Evolutionary conservation across 352 stramenopile genomes (phyloP).

Genomic region (Pythium utonaiense): DNA sequence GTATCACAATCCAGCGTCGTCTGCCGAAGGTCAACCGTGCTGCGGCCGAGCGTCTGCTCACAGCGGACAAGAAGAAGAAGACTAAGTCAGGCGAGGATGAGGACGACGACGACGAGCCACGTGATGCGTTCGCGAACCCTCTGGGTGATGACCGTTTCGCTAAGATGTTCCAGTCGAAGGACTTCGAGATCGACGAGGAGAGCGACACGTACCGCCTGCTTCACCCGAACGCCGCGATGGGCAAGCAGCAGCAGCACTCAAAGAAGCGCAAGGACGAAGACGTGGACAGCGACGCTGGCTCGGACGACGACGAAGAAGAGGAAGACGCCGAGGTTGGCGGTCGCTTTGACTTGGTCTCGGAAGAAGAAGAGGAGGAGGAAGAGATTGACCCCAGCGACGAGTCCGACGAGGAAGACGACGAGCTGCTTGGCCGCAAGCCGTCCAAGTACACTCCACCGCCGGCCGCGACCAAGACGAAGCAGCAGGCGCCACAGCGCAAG

Average conservation of each 20-base stretch:
- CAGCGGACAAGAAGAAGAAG: conserved; percentile 69
- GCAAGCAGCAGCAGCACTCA: conserved; percentile 48
- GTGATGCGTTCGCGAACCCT: conserved; percentile 59
- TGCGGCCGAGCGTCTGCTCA: conserved; percentile 82
- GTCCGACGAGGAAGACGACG: conserved; percentile 58
- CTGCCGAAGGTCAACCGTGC: conserved; percentile 91
- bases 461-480: background rate
- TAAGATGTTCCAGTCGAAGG: conserved; percentile 94
- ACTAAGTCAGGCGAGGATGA: conserved; percentile 33
- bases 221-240: conserved; percentile 90
- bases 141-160: conserved; percentile 97
- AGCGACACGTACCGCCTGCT: conserved; percentile 95
- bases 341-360: conserved; percentile 69
- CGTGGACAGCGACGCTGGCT: conserved; percentile 90
- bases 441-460: conserved; percentile 10
- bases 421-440: conserved; percentile 22
- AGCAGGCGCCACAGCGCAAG: conserved; percentile 29
- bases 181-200: conserved; percentile 98
- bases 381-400: conserved; percentile 65
- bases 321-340: conserved; percentile 45
- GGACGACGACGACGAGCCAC: conserved; percentile 21
- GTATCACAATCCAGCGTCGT: conserved; percentile 86
- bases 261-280: conserved; percentile 73
- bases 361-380: conserved; percentile 56
- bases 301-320: conserved; percentile 48